Conservation (phyloP, 2,329 filamentous ascomycete species). For the Cladophialophora chaetospira region DNA sequence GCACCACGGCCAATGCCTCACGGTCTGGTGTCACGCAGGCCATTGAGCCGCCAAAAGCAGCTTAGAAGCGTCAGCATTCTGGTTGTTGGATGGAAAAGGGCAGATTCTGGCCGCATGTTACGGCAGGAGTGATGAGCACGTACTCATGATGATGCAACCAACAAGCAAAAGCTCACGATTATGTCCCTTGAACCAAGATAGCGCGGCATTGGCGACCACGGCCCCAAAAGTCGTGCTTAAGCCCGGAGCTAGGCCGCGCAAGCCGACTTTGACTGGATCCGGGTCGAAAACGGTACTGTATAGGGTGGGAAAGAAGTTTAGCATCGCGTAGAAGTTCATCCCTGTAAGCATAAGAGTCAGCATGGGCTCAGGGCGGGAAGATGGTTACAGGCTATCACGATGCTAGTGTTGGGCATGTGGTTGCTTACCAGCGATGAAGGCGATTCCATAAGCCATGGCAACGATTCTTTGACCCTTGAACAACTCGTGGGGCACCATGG, state of each 20-base stretch:
- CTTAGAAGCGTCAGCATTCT: no score
- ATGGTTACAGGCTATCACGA: no score
- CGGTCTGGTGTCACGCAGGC: constrained; percentile 56
- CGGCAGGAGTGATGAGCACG: no score
- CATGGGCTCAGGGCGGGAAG: no score
- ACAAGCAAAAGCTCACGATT: constrained; percentile 24
- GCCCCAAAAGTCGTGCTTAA: constrained; percentile 25
- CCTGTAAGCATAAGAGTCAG: not conserved
- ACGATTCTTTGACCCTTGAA: constrained; percentile 27
- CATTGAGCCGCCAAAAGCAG: constrained; percentile 48
- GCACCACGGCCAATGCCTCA: constrained; percentile 54
- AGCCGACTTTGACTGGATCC: constrained; percentile 26
- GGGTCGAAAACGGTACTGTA: constrained; percentile 22
- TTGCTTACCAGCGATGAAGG: constrained; percentile 22
- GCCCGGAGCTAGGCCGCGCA: constrained; percentile 23
- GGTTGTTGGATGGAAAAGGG: no score
- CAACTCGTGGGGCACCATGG: constrained; percentile 29
- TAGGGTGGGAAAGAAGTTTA: constrained; percentile 28
- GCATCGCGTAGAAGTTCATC: constrained; percentile 30
- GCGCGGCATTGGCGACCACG: constrained; percentile 23
- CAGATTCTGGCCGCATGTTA: no score
- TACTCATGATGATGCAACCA: constrained; percentile 23
- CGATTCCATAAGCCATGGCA: constrained; percentile 25
- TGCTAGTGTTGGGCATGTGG: not conserved
- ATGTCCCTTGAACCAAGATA: constrained; percentile 24